Evolutionary conservation across 2,329 filamentous ascomycete species (phyloP).

Genomic region (Colletotrichum orbiculare): DNA sequence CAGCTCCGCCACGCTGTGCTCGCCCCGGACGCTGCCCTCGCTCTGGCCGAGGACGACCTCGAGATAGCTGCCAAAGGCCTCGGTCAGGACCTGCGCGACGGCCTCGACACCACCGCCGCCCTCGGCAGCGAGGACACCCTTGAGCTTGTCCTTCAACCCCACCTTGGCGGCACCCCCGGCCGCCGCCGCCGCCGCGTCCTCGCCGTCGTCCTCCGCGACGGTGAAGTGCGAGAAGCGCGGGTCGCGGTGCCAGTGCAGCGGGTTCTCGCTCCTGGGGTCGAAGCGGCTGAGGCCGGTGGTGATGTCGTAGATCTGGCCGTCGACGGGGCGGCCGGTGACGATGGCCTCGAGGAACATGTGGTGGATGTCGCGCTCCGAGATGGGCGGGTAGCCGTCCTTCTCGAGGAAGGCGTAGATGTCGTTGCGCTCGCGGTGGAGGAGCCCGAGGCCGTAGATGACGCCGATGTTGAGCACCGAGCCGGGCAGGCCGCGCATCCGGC

Average conservation of each 20-base stretch:
- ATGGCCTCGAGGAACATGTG: constrained; percentile 46
- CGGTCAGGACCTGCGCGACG: constrained; percentile 42
- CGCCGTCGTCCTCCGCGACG: constrained; percentile 34
- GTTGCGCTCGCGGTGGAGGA: constrained; percentile 44
- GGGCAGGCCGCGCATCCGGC: constrained; percentile 50
- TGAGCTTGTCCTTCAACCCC: constrained; percentile 45
- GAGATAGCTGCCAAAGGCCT: constrained; percentile 42
- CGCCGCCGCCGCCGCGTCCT: constrained; percentile 8
- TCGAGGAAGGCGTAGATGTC: constrained; percentile 39
- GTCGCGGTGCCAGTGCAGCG: constrained; percentile 56
- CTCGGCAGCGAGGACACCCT: constrained; percentile 31
- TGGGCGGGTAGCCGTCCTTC: constrained; percentile 36
- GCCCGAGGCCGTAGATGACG: constrained; percentile 54
- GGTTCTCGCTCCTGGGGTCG: constrained; percentile 42
- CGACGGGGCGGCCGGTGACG: constrained; percentile 38
- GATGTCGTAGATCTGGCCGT: constrained; percentile 40
- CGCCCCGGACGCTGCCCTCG: constrained; percentile 42
- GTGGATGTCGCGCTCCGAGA: constrained; percentile 46
- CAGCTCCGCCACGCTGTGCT: constrained; percentile 47
- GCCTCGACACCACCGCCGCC: constrained; percentile 30
- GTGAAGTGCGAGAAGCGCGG: constrained; percentile 55
- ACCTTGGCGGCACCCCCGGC: constrained; percentile 27
- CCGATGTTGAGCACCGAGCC: constrained; percentile 53
- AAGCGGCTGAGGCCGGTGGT: constrained; percentile 48
- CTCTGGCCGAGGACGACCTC: constrained; percentile 38